Conservation (phyloP, 192 early-diverging fungal genomes). For the Linnemannia zychae region DNA sequence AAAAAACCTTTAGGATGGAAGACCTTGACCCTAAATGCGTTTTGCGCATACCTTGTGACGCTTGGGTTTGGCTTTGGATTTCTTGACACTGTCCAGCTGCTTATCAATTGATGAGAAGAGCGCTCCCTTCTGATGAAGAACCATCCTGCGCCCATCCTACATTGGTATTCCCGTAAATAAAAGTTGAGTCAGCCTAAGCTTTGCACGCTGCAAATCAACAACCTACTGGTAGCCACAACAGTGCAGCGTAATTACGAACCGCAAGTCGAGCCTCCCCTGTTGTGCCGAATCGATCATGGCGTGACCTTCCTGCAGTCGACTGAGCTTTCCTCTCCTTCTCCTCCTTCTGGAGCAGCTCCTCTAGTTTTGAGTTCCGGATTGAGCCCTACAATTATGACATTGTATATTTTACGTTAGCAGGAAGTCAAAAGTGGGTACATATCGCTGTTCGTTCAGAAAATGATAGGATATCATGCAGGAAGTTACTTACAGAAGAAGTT, state of each 20-base stretch:
- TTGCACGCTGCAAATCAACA: no score
- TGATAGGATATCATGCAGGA: neutral
- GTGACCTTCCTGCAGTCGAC: conserved; percentile 45
- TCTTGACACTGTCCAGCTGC: conserved; percentile 55
- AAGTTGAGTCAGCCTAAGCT: no score
- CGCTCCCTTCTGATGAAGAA: conserved; percentile 58
- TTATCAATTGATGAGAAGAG: conserved; percentile 46
- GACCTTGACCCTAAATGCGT: neutral
- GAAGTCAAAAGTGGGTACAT: no score
- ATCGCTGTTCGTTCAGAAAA: neutral
- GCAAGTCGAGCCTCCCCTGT: conserved; percentile 66
- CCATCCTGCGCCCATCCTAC: conserved; percentile 56
- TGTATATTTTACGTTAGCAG: neutral
- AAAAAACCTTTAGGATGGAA: no score
- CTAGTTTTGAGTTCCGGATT: conserved; percentile 28
- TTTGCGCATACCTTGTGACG: conserved; percentile 40
- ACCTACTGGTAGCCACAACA: no score
- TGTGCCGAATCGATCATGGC: conserved; percentile 81
- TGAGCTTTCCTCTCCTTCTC: conserved; percentile 20
- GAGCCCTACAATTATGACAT: conserved; percentile 15
- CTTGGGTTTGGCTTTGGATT: conserved; percentile 39
- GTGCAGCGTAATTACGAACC: conserved; percentile 26
- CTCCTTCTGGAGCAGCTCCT: conserved; percentile 44
- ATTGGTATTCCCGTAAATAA: no score
- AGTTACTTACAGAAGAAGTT: conserved; percentile 13